phyloP scores from a whole-genome alignment of 2,329 filamentous ascomycete species.

The Fusarium papillatum region DNA sequence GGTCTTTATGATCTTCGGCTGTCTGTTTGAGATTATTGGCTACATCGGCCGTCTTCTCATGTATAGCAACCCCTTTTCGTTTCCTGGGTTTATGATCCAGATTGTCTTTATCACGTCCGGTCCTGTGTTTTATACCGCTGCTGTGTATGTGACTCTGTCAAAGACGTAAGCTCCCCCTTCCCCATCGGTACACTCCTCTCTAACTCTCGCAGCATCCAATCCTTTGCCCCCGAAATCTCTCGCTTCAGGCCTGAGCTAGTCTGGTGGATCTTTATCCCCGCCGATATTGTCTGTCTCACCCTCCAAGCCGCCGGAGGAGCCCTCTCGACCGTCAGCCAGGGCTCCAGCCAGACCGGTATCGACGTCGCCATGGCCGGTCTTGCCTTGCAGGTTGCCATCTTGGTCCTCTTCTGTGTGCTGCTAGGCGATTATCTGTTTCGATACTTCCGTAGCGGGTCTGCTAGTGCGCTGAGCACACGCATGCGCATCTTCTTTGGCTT shows the following conservation, averaged over 20 bases:
- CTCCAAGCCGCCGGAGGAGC: slow-evolving; percentile 70
- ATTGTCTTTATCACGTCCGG: slow-evolving; percentile 62
- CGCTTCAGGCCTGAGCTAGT: slow-evolving; percentile 56
- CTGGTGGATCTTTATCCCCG: slow-evolving; percentile 63
- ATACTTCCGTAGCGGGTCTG: slow-evolving; percentile 46
- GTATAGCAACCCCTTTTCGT: slow-evolving; percentile 68
- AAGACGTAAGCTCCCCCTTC: slow-evolving; percentile 46
- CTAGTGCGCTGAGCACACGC: slow-evolving; percentile 29
- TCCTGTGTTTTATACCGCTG: slow-evolving; percentile 64
- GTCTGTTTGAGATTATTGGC: slow-evolving; percentile 70
- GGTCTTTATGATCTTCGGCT: slow-evolving; percentile 66
- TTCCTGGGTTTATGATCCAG: slow-evolving; percentile 73
- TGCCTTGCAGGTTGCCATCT: slow-evolving; percentile 68
- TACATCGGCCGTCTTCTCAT: slow-evolving; percentile 71
- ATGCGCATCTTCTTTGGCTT: slow-evolving; percentile 63
- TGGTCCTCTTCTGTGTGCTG: slow-evolving; percentile 63
- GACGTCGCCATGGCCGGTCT: slow-evolving; percentile 63
- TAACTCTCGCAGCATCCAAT: slow-evolving; percentile 50
- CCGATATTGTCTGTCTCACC: slow-evolving; percentile 67
- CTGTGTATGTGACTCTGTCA: slow-evolving; percentile 73
- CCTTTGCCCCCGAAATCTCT: slow-evolving; percentile 53
- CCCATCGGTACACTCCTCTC: rapidly evolving
- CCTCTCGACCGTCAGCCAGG: slow-evolving; percentile 59
- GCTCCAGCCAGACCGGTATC: slow-evolving; percentile 57
- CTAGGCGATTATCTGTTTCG: slow-evolving; percentile 63